phyloP scores from a whole-genome alignment of 805 yeast species.

The Wickerhamiella nectarea region DNA sequence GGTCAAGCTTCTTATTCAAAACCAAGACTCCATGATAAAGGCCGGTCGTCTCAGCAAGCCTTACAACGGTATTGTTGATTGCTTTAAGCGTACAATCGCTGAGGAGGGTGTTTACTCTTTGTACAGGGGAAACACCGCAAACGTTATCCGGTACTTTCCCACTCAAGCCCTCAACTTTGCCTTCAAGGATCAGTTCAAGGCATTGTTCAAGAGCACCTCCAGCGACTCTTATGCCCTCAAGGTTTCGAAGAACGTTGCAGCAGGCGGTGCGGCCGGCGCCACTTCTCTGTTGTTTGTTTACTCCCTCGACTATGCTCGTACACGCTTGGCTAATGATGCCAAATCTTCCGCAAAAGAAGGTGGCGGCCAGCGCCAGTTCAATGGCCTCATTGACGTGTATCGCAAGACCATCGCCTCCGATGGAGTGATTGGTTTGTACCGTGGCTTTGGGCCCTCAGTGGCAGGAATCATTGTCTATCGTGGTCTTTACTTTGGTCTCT shows the following conservation, averaged over 20 bases:
- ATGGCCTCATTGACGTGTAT: constrained; percentile 89
- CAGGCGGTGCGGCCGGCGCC: constrained; percentile 96
- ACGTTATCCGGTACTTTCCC: constrained; percentile 95
- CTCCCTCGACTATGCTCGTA: constrained; percentile 93
- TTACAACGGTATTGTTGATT: constrained; percentile 77
- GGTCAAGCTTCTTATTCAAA: constrained; percentile 85
- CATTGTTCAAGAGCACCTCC: constrained; percentile 84
- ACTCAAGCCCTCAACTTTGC: constrained; percentile 95
- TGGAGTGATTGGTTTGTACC: constrained; percentile 92
- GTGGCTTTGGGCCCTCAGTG: constrained; percentile 96
- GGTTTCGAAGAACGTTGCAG: constrained; percentile 91
- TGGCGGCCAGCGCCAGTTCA: constrained; percentile 80
- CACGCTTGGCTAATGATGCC: constrained; percentile 93
- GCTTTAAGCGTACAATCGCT: constrained; percentile 82
- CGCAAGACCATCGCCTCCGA: constrained; percentile 83
- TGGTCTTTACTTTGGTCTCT: constrained; percentile 94
- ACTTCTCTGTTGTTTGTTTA: constrained; percentile 75
- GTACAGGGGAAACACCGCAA: constrained; percentile 99
- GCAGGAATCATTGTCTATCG: constrained; percentile 92
- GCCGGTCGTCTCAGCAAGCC: constrained; percentile 79
- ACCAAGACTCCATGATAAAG: constrained; percentile 91
- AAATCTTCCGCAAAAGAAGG: constrained; percentile 49
- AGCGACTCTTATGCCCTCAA: constrained; percentile 72
- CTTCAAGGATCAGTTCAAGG: constrained; percentile 89
- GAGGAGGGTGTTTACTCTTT: constrained; percentile 78